Evolutionary conservation across 305 asterid genomes (phyloP).

Genomic region (Fraxinus dipetala): DNA sequence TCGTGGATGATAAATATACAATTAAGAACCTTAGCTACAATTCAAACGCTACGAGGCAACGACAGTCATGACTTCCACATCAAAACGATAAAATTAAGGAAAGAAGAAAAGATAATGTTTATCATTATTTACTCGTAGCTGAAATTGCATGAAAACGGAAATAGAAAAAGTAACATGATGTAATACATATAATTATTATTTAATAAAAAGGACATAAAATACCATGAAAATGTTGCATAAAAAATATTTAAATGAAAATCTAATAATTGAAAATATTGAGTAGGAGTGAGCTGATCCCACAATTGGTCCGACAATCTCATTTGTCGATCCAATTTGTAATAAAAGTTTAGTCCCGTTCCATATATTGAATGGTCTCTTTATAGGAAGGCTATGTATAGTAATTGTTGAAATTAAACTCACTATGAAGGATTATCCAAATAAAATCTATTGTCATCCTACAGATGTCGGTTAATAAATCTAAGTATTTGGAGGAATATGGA

Average conservation of each 20-base stretch:
- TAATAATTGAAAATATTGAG: background rate
- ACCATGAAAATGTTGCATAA: background rate
- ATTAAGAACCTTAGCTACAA: background rate
- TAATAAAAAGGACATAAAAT: no score
- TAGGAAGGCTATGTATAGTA: no score
- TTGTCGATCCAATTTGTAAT: background rate
- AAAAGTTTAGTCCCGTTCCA: no score
- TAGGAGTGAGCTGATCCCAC: background rate
- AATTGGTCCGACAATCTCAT: background rate
- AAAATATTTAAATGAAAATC: background rate
- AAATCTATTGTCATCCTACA: no score
- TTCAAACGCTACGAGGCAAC: background rate
- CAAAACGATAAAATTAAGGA: background rate
- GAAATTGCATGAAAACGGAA: background rate
- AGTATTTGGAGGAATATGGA: no score
- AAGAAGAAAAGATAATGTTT: background rate
- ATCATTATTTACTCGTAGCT: background rate
- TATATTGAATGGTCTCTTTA: no score
- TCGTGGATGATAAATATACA: background rate
- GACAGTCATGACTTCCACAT: background rate
- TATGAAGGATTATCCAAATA: no score
- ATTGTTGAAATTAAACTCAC: no score
- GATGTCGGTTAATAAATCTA: no score
- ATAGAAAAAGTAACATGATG: background rate
- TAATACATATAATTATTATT: background rate